A percentile compares a stretch with the other conserved stretches of the same genome.
These are phyloP conservation scores for Lentinula lateritia DNA, from an alignment of 768 basidiomycete genomes.

Conservation along the genomic window DNA sequence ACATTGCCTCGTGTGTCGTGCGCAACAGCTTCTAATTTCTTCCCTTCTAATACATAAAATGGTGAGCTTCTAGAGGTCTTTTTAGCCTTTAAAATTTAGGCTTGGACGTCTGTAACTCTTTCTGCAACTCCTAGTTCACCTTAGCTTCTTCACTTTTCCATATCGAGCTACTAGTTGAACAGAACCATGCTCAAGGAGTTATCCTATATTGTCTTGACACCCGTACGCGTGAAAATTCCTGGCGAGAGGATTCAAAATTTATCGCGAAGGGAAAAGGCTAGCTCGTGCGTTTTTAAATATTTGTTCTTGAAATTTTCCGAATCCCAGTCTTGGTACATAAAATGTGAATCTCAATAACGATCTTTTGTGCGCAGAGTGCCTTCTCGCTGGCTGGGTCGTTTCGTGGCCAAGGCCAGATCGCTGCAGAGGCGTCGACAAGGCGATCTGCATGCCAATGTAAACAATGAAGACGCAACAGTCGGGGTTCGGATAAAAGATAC, in stretches of 20 bases:
- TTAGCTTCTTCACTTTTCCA: too few species aligned
- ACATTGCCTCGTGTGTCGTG: too few species aligned
- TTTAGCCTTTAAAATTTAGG: too few species aligned
- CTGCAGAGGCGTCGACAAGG: not conserved
- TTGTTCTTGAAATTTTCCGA: constrained; percentile 6
- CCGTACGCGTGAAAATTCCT: constrained; percentile 46
- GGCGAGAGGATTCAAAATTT: constrained; percentile 22
- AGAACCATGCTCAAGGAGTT: constrained; percentile 30
- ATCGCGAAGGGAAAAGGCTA: constrained; percentile 10
- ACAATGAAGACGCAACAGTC: not conserved
- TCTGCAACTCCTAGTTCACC: too few species aligned
- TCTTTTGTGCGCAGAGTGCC: constrained; percentile 11
- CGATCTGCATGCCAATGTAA: not conserved
- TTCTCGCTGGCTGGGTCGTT: constrained; percentile 13
- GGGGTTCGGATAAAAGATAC: constrained; percentile 11
- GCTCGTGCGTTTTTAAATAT: constrained; percentile 11
- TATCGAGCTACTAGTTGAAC: too few species aligned
- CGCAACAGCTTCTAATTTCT: too few species aligned
- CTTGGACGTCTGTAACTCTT: too few species aligned
- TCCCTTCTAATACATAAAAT: too few species aligned
- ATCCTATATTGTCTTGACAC: constrained; percentile 50
- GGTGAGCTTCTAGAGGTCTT: too few species aligned
- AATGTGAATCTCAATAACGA: not conserved
- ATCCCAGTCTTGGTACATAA: not conserved
- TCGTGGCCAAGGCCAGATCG: constrained; percentile 19